Base-by-base conservation (phyloP, 1,284 basidiomycete genomes). In the Anthracocystis walkeri region DNA sequence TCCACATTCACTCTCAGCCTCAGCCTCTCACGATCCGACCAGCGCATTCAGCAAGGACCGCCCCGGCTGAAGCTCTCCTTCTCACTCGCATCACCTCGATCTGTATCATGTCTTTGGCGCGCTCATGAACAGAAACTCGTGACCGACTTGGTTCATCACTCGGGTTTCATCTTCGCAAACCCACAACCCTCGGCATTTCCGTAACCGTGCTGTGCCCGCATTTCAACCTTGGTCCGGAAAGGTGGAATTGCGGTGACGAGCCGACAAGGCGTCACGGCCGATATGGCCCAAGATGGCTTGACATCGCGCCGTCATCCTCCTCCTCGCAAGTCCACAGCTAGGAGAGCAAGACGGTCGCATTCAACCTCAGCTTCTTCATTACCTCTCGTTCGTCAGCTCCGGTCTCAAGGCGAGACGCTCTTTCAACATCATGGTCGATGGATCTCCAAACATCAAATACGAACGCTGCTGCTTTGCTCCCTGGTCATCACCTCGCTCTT, bases 401-500 rank as follows among this genome's bases (percentile, higher is more conserved):
- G 69, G 11, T 62, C 56, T 21, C 60, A 53, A 27, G 66, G 72
- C 52, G 68, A 75, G 20, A 11, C 58, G 6, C 51, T 59, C 5
- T 80, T 80, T 21, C 75, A 77, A 10, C 48, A 52, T 25, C 82
- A 84, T 54, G 82, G 81, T 10, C 65, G 77, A 27, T 76, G 75
- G 64, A 81, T 84, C 46, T 81, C 82, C 20, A 66, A 68, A 6
- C 92, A 94, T 84, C 93, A 97, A 87, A 95, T 96, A 60, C 91
- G 94, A 57, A 92, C 97, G 38, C 92, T 99, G 79, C 89, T 99
- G 70, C 91, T 97, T 66, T 96, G 94, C 62, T 92, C 92, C 65
- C 89, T 97, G 67, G 93, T 98, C 81, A 97, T 99, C 87, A 96
- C 95, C 50, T 94, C 93, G 44, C 90, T 99, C 54, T 93, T 96